Conservation (phyloP, 2,329 filamentous ascomycete species). For the Colletotrichum liriopes region DNA sequence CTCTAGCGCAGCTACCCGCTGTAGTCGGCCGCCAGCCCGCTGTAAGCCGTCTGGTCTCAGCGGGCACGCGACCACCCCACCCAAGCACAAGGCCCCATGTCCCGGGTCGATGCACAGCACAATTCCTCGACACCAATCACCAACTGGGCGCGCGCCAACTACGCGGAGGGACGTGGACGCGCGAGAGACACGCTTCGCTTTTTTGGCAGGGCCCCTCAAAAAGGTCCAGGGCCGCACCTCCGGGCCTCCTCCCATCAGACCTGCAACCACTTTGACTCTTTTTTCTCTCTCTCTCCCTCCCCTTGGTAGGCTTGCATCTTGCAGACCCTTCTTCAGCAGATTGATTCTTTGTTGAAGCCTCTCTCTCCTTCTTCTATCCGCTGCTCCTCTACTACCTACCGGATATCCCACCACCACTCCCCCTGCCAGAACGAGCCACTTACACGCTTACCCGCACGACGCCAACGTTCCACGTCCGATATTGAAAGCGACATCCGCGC, state of each 20-base stretch:
- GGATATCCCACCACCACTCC: slow-evolving; percentile 20
- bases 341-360: slow-evolving; percentile 12
- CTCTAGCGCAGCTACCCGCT: slow-evolving; percentile 19
- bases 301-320: slow-evolving; percentile 10
- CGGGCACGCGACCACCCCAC: slow-evolving; percentile 7
- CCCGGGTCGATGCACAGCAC: slow-evolving; percentile 12
- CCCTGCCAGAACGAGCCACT: slow-evolving; percentile 30
- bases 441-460: slow-evolving; percentile 40
- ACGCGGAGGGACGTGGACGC: slow-evolving; percentile 29
- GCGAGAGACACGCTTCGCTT: slow-evolving; percentile 27
- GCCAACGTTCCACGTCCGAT: slow-evolving; percentile 41
- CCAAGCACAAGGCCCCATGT: not conserved
- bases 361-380: slow-evolving; percentile 19
- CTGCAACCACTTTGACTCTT: slow-evolving; percentile 43
- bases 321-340: slow-evolving; percentile 18
- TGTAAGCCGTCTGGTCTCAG: slow-evolving; percentile 2
- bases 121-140: slow-evolving; percentile 14
- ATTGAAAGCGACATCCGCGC: slow-evolving; percentile 28
- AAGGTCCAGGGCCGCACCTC: slow-evolving; percentile 48
- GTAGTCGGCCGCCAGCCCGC: not conserved
- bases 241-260: slow-evolving; percentile 48
- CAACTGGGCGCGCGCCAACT: slow-evolving; percentile 16
- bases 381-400: not conserved
- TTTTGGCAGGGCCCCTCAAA: slow-evolving; percentile 46
- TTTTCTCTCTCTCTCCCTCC: slow-evolving; percentile 29